Evolutionary conservation across 1,139 yeast species (phyloP).

Genomic region (Yamadazyma diospyri): DNA sequence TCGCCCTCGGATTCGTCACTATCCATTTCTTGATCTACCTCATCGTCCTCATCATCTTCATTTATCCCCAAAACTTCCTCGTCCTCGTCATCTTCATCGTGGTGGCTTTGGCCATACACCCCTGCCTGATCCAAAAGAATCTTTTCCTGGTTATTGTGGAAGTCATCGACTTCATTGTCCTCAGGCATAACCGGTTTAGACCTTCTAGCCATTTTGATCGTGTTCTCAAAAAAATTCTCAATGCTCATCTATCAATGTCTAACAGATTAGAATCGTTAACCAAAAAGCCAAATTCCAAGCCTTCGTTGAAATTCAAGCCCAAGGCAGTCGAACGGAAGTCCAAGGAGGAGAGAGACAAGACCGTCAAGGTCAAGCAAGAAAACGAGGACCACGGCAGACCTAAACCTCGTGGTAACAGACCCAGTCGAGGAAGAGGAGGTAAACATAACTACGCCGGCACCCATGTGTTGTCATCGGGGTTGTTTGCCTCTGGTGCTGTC

Average conservation of each 20-base stretch:
- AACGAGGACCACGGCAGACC: conserved; percentile 18
- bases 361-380: conserved; percentile 44
- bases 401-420: conserved; percentile 25
- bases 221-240: conserved; percentile 8
- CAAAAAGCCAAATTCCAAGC: conserved; percentile 35
- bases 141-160: conserved; percentile 64
- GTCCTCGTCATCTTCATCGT: conserved; percentile 19
- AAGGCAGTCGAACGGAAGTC: conserved; percentile 78
- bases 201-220: conserved; percentile 6
- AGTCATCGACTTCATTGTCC: conserved; percentile 68
- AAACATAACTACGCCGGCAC: conserved; percentile 53
- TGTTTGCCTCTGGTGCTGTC: conserved; percentile 65
- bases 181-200: conserved; percentile 2
- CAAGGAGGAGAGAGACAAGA: conserved; percentile 79
- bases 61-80: conserved; percentile 29
- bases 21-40: conserved; percentile 25
- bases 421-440: conserved; percentile 39
- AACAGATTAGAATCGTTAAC: conserved; percentile 45
- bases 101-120: conserved; percentile 28
- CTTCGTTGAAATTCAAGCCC: conserved; percentile 69
- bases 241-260: conserved; percentile 26
- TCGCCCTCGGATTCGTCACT: conserved; percentile 34
- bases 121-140: conserved; percentile 59
- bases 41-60: conserved; percentile 21
- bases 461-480: conserved; percentile 68